Conservation (phyloP, 371 early-diverging fungal species). For the Rhizopus stolonifer region DNA sequence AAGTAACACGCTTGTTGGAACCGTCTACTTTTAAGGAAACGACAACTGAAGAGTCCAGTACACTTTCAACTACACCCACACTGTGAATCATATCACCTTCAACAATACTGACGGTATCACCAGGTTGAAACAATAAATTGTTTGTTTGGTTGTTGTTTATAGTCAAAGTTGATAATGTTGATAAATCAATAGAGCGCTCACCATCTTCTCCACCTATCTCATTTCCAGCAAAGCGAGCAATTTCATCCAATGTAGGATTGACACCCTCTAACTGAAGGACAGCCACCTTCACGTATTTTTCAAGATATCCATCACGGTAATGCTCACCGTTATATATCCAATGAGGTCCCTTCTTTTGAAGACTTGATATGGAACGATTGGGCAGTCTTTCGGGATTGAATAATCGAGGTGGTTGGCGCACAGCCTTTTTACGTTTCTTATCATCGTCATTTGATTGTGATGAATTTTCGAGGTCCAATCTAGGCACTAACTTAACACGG, state of each 20-base stretch:
- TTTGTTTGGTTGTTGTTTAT: constrained; percentile 49
- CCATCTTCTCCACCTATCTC: constrained; percentile 62
- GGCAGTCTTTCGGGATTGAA: constrained; percentile 72
- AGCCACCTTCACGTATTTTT: constrained; percentile 82
- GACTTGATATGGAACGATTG: constrained; percentile 45
- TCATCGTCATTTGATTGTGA: constrained; percentile 27
- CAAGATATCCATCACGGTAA: constrained; percentile 89
- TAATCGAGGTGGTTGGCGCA: constrained; percentile 66
- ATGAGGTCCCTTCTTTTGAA: constrained; percentile 59
- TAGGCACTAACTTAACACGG: constrained; percentile 88
- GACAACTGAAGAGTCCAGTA: constrained; percentile 64
- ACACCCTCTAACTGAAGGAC: constrained; percentile 77
- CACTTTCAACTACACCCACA: constrained; percentile 75
- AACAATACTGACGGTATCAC: constrained; percentile 89
- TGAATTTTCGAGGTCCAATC: constrained; percentile 63
- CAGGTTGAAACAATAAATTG: constrained; percentile 62
- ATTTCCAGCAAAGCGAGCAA: constrained; percentile 77
- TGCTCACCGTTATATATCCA: constrained; percentile 80
- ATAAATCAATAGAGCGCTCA: constrained; percentile 54
- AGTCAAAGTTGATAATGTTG: constrained; percentile 47
- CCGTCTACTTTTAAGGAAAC: constrained; percentile 58
- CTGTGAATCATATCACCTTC: constrained; percentile 89
- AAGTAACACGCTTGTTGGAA: constrained; percentile 44
- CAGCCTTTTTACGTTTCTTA: constrained; percentile 60
- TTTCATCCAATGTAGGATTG: constrained; percentile 93